A percentile compares a stretch with the other conserved stretches of the same genome.
Conservation (phyloP, 2,329 filamentous ascomycete genomes). For the Blumeria hordei region DNA sequence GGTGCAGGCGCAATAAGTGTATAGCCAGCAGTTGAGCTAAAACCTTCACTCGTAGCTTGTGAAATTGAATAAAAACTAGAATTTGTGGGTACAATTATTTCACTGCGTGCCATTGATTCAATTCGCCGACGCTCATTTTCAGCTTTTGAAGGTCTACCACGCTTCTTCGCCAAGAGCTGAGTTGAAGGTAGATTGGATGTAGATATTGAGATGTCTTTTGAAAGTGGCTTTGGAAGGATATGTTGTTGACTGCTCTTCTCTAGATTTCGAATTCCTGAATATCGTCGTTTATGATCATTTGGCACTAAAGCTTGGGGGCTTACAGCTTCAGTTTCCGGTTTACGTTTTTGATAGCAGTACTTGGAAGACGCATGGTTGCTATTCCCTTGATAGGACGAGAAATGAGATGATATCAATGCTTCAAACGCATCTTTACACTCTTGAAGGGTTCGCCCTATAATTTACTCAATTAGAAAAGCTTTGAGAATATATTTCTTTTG, state of each 20-base stretch:
- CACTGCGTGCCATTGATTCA: slow-evolving; percentile 11
- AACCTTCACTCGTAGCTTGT: too few species aligned
- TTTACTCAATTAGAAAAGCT: slow-evolving; percentile 4
- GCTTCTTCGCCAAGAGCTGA: slow-evolving; percentile 8
- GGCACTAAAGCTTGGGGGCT: slow-evolving; percentile 4
- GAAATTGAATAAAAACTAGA: not conserved
- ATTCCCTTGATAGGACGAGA: slow-evolving; percentile 1
- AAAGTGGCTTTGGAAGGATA: slow-evolving; percentile 12
- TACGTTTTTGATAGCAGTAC: slow-evolving; percentile 8
- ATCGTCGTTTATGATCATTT: slow-evolving; percentile 8
- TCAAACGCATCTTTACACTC: slow-evolving; percentile 13
- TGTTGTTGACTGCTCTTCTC: slow-evolving; percentile 5
- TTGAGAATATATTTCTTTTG: slow-evolving; percentile 5
- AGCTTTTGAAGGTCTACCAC: slow-evolving; percentile 14
- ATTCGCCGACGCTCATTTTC: slow-evolving; percentile 10
- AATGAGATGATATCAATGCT: slow-evolving; percentile 4
- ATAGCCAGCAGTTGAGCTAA: too few species aligned
- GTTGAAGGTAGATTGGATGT: slow-evolving; percentile 5
- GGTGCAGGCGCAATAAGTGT: too few species aligned
- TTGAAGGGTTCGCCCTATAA: slow-evolving; percentile 11
- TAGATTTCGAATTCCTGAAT: slow-evolving; percentile 6
- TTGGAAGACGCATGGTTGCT: not conserved
- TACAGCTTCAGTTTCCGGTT: slow-evolving; percentile 6
- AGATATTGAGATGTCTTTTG: slow-evolving; percentile 8
- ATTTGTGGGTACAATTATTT: slow-evolving; percentile 7